These are phyloP conservation scores for Leptoxyphium fumago DNA, from an alignment of 2,329 filamentous ascomycete species.

Conservation along the genomic window DNA sequence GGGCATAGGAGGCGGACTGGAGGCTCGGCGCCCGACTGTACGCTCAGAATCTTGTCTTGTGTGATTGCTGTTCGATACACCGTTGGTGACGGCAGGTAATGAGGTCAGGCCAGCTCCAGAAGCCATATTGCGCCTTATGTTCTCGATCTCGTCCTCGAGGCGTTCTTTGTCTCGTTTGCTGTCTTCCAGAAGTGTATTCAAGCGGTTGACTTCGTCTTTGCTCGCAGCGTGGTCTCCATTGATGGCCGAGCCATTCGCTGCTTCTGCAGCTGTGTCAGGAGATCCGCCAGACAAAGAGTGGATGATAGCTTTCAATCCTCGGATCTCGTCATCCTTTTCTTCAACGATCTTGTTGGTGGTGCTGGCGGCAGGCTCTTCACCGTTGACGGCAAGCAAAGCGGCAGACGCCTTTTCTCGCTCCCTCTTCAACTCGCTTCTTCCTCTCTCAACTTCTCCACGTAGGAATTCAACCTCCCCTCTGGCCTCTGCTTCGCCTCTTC, in stretches of 20 bases:
- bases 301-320: constrained; percentile 93
- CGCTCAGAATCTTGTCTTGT: constrained; percentile 35
- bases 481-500: constrained; percentile 87
- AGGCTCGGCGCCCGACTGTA: constrained; percentile 4
- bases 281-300: constrained; percentile 58
- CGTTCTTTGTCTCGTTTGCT: constrained; percentile 71
- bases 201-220: constrained; percentile 38
- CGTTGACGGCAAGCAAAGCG: constrained; percentile 36
- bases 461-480: constrained; percentile 92
- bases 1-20: neutral
- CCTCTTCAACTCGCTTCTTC: constrained; percentile 69
- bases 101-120: constrained; percentile 40
- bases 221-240: constrained; percentile 5
- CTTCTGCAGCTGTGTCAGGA: neutral
- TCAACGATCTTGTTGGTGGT: constrained; percentile 58
- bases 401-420: constrained; percentile 72
- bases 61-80: constrained; percentile 25
- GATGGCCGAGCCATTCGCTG: constrained; percentile 9
- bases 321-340: constrained; percentile 92
- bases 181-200: constrained; percentile 48
- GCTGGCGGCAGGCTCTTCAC: constrained; percentile 21
- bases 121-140: constrained; percentile 22
- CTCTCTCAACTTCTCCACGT: constrained; percentile 84
- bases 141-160: constrained; percentile 77
- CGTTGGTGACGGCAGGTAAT: constrained; percentile 41